These are phyloP conservation scores for Asterella californica DNA, from an alignment of 225 moss, liverwort and hornwort species.

Conservation along the genomic window DNA sequence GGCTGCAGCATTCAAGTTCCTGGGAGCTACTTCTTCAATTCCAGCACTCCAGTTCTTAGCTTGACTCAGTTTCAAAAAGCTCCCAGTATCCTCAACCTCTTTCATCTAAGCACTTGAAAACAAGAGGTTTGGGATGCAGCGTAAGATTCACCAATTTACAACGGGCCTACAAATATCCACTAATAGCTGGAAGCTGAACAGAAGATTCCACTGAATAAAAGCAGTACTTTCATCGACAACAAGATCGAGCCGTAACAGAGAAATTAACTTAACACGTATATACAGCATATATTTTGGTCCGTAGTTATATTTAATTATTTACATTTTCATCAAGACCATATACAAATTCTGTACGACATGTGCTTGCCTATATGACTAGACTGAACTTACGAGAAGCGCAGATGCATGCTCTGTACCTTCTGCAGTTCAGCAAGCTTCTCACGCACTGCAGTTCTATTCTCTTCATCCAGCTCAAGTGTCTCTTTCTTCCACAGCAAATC, in stretches of 20 bases:
- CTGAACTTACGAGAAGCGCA: neutral
- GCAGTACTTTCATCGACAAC: neutral
- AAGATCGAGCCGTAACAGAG: neutral
- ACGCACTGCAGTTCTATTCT: constrained; percentile 27
- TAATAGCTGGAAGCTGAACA: neutral
- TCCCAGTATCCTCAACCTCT: constrained; percentile 36
- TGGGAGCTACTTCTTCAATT: constrained; percentile 33
- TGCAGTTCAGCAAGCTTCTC: constrained; percentile 34
- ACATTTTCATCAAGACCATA: too few relatives aligned
- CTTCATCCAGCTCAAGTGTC: constrained; percentile 29
- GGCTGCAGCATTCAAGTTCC: constrained; percentile 15
- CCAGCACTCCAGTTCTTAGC: constrained; percentile 46
- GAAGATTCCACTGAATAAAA: neutral
- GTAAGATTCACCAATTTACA: neutral
- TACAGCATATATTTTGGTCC: neutral
- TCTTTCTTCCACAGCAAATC: constrained; percentile 38
- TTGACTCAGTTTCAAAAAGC: constrained; percentile 40
- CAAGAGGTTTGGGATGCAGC: constrained; percentile 11
- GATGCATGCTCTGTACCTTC: constrained; percentile 24
- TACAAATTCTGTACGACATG: too few relatives aligned
- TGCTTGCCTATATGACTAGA: neutral
- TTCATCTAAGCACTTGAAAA: constrained; percentile 28
- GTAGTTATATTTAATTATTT: too few relatives aligned
- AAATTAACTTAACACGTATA: neutral
- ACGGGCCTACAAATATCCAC: neutral